Percentiles rank a stretch among this genome's conserved stretches.
These are phyloP conservation scores for Dothistroma pini DNA, from an alignment of 2,329 filamentous ascomycete genomes.

Conservation along the genomic window DNA sequence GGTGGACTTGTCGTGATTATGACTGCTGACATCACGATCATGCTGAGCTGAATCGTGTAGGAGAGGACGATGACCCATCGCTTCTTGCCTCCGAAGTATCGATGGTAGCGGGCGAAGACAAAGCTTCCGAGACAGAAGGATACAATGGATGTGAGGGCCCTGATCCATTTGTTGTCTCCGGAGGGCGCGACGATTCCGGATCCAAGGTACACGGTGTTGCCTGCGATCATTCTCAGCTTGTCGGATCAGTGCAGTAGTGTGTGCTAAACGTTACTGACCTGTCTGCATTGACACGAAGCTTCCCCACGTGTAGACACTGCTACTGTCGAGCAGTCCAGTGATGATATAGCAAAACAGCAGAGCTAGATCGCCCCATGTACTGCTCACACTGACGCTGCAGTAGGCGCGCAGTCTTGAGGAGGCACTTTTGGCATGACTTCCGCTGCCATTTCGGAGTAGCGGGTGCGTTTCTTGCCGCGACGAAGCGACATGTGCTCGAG, in stretches of 20 bases:
- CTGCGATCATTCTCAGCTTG: constrained; percentile 7
- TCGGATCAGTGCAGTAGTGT: not conserved
- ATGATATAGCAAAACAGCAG: constrained; percentile 71
- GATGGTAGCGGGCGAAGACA: constrained; percentile 66
- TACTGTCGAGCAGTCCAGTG: constrained; percentile 73
- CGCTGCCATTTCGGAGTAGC: not conserved
- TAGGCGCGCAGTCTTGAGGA: constrained; percentile 26
- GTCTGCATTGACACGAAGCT: constrained; percentile 84
- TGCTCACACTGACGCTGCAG: constrained; percentile 51
- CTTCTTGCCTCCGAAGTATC: constrained; percentile 56
- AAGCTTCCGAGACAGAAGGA: constrained; percentile 71
- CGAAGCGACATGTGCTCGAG: not conserved
- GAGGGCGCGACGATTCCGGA: constrained; percentile 59
- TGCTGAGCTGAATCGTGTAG: constrained; percentile 41
- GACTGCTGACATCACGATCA: constrained; percentile 39
- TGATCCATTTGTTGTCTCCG: constrained; percentile 59
- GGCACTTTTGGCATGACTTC: not conserved
- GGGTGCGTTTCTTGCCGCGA: not conserved
- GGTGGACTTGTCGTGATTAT: constrained; percentile 41
- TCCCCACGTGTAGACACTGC: constrained; percentile 72
- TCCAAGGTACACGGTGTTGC: constrained; percentile 76
- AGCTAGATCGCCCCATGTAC: constrained; percentile 63
- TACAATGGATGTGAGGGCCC: constrained; percentile 65
- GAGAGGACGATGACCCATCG: constrained; percentile 60
- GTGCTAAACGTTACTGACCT: constrained; percentile 45